These are phyloP conservation scores for Priceomyces fermenticarens DNA, from an alignment of 805 yeast species.

Conservation along the genomic window DNA sequence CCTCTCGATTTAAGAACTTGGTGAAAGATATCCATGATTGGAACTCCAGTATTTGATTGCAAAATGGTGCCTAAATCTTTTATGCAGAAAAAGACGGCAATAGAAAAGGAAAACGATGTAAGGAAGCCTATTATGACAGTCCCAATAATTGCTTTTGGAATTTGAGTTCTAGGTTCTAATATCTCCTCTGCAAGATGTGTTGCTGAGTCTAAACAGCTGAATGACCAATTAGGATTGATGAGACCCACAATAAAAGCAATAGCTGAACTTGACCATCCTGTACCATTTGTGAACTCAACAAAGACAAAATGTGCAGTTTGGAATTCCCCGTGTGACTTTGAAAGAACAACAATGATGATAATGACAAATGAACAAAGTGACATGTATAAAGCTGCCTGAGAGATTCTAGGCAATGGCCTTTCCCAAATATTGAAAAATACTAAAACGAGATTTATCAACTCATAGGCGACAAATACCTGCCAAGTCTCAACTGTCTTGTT, in stretches of 20 bases:
- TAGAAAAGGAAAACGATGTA: slow-evolving; percentile 52
- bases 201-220: slow-evolving; percentile 66
- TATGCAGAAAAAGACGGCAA: slow-evolving; percentile 59
- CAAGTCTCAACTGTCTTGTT: slow-evolving; percentile 42
- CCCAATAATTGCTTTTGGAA: slow-evolving; percentile 60
- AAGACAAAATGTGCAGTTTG: slow-evolving; percentile 54
- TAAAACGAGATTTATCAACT: slow-evolving; percentile 41
- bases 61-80: slow-evolving; percentile 48
- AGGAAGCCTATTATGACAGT: slow-evolving; percentile 64
- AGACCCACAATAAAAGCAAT: slow-evolving; percentile 70
- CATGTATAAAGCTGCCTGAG: slow-evolving; percentile 47
- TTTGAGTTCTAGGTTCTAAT: slow-evolving; percentile 52
- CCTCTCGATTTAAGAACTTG: slow-evolving; percentile 53
- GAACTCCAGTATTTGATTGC: slow-evolving; percentile 55
- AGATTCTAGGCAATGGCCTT: slow-evolving; percentile 48
- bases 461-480: slow-evolving; percentile 53
- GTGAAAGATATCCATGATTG: slow-evolving; percentile 59
- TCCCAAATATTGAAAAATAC: slow-evolving; percentile 50
- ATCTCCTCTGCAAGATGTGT: slow-evolving; percentile 72
- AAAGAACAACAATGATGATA: slow-evolving; percentile 52
- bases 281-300: slow-evolving; percentile 48
- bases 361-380: slow-evolving; percentile 52
- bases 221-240: slow-evolving; percentile 68
- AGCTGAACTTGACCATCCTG: slow-evolving; percentile 60
- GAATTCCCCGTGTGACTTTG: slow-evolving; percentile 50